phyloP scores from a whole-genome alignment of 768 basidiomycete species.

The Gymnopilus junonius region DNA sequence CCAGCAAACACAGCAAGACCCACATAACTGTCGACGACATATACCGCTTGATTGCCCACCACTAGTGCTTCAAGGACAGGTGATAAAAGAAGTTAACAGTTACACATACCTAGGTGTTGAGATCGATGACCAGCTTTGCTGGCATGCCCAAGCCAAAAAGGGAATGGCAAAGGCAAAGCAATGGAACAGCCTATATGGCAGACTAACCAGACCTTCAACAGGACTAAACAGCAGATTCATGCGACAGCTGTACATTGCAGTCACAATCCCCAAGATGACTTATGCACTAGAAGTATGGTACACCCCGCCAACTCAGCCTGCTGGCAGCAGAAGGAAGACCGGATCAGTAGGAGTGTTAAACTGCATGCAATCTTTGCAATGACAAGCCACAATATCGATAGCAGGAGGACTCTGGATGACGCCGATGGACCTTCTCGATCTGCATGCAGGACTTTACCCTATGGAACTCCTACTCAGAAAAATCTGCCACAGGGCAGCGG shows the following conservation, averaged over 20 bases:
- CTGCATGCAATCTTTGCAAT: constrained; percentile 11
- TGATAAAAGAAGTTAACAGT: background rate
- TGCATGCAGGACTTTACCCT: constrained; percentile 8
- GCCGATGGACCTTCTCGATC: constrained; percentile 10
- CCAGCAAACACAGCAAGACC: background rate
- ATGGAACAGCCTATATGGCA: background rate
- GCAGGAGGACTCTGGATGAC: constrained; percentile 9
- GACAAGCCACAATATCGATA: too few relatives aligned
- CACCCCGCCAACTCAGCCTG: constrained; percentile 4
- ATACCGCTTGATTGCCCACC: background rate
- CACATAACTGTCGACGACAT: background rate
- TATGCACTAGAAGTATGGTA: constrained; percentile 17
- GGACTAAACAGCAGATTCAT: constrained; percentile 7
- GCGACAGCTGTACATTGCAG: constrained; percentile 14
- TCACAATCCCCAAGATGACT: constrained; percentile 13
- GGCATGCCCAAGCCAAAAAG: constrained; percentile 9
- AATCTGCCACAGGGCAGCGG: constrained; percentile 6
- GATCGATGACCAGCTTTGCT: constrained; percentile 9
- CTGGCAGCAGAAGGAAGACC: constrained; percentile 2
- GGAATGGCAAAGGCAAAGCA: constrained; percentile 8
- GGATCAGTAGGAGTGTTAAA: constrained; percentile 1
- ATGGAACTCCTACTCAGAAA: constrained; percentile 11
- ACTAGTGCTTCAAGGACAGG: background rate
- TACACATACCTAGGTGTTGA: constrained; percentile 17
- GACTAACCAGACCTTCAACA: constrained; percentile 3